Conservation (phyloP, 78 protist species). For the Capsaspora owczarzaki region DNA sequence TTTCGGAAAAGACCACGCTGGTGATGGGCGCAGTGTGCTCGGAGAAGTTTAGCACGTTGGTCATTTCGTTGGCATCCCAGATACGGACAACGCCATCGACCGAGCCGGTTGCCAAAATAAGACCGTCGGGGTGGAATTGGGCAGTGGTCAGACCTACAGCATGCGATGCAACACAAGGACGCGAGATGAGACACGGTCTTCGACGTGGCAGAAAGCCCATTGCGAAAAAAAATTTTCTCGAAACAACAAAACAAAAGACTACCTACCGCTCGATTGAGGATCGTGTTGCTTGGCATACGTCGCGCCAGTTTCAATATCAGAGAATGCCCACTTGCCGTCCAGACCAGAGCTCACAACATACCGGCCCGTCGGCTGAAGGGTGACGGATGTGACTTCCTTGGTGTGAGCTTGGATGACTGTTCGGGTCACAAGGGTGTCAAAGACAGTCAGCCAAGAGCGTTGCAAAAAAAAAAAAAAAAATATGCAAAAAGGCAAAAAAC, state of each 20-base stretch:
- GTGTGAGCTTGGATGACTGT: slow-evolving; percentile 8
- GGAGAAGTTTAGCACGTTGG: slow-evolving; percentile 34
- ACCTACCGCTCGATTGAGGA: not conserved
- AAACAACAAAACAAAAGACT: not conserved
- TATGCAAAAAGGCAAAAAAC: not conserved
- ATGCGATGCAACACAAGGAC: not conserved
- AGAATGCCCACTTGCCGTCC: slow-evolving; percentile 70
- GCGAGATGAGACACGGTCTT: not conserved
- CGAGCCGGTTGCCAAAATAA: slow-evolving; percentile 68
- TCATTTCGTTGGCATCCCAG: slow-evolving; percentile 53
- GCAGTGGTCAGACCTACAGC: not conserved
- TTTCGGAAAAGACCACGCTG: slow-evolving; percentile 58
- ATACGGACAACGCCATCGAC: slow-evolving; percentile 26
- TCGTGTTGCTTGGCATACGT: not conserved
- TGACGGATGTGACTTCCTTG: slow-evolving; percentile 37
- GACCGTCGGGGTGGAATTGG: slow-evolving; percentile 90
- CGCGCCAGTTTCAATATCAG: slow-evolving; percentile 40
- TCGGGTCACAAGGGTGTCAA: not conserved
- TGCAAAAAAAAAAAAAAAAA: not conserved
- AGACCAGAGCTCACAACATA: slow-evolving; percentile 31
- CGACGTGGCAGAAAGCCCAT: not conserved
- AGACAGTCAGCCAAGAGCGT: too few species aligned
- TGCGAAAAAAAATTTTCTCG: not conserved
- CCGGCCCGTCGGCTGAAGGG: slow-evolving; percentile 61
- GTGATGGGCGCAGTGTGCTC: slow-evolving; percentile 24